Evolutionary conservation across 441 rosid species (phyloP).

Genomic region (Aquilaria agallochum): DNA sequence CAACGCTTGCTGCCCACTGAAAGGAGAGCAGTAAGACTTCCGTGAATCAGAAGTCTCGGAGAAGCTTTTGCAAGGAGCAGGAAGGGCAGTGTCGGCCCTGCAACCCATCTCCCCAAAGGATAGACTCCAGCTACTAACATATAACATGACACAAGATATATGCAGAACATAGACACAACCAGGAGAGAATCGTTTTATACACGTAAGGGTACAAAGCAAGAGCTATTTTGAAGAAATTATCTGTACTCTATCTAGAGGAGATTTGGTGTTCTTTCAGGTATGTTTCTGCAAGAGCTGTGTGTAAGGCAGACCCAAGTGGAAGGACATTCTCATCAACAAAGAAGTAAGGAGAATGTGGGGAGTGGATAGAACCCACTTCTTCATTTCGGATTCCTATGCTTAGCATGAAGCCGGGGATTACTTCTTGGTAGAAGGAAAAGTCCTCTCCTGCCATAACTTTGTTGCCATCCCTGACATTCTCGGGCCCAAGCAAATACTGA

Average conservation of each 20-base stretch:
- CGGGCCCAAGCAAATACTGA: constrained; percentile 48
- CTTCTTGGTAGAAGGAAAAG: constrained; percentile 74
- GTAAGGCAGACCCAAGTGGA: constrained; percentile 69
- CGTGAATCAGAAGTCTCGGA: too few relatives aligned
- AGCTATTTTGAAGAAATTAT: too few relatives aligned
- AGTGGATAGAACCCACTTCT: constrained; percentile 53
- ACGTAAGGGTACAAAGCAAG: too few relatives aligned
- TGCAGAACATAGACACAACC: too few relatives aligned
- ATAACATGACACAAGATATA: too few relatives aligned
- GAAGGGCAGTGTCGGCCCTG: too few relatives aligned
- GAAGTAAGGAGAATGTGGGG: constrained; percentile 70
- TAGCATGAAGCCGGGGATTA: constrained; percentile 67
- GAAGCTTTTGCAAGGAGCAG: too few relatives aligned
- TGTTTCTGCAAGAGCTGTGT: constrained; percentile 60
- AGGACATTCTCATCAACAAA: constrained; percentile 76
- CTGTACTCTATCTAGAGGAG: not conserved
- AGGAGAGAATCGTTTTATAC: too few relatives aligned
- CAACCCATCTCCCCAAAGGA: too few relatives aligned
- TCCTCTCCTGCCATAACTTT: constrained; percentile 80
- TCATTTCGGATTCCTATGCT: constrained; percentile 69
- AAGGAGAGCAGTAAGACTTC: too few relatives aligned
- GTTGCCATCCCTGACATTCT: constrained; percentile 38
- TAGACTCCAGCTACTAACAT: too few relatives aligned
- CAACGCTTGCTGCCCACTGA: too few relatives aligned
- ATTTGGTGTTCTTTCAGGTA: constrained; percentile 50